Base-by-base conservation (phyloP, 2,329 filamentous ascomycete genomes). In the Clarireedia paspali region DNA sequence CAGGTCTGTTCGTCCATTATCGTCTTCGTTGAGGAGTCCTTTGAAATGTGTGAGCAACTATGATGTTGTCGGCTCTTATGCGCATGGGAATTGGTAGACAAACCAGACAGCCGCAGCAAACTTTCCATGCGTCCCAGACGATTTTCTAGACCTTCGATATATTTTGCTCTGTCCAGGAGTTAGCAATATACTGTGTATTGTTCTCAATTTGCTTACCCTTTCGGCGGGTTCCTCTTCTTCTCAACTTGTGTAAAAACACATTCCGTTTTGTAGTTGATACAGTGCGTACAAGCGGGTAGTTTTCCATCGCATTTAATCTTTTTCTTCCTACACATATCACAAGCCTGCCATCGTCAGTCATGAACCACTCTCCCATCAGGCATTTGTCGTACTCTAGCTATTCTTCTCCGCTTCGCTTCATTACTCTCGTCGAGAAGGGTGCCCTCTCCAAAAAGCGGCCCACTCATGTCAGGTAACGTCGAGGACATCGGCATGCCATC, bases 301-400 rank as follows among this genome's bases (percentile, higher is more conserved):
- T 95, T 96, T 63, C 94, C 92, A 70, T 97, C 94, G 73, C 92
- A 97, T 75, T 97, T 97, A 74, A 97, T 94, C 79, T 92, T 96
- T 74, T 89, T 91, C 75, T 95, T 96, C 66, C 91, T 82, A 70
- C 92, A 97, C 91, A 81, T 79, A 62, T 82, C 80, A 67, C 80
- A 82, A 53, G 79, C 80, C 65, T 80, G 71, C 26, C 75, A 75
- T 49, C 47, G 59, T 66, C 59, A 65, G 62, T 56, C 44, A 36
- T 36, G 9, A 23, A 38, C 5, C 27, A 24, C 20, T 30, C 14
- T 27, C 27, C 24, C 23, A 44, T 39, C 42, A 26, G 54, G 40
- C 26, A 55, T 39, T 47, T 38, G 50, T 68, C 83, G 76, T 80
- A 92, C 79, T 62, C 79, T 73, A n/a, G 79, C 81, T 49, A 82